phyloP scores from a whole-genome alignment of 164 flowering plant species.

The Vitis vinifera region DNA sequence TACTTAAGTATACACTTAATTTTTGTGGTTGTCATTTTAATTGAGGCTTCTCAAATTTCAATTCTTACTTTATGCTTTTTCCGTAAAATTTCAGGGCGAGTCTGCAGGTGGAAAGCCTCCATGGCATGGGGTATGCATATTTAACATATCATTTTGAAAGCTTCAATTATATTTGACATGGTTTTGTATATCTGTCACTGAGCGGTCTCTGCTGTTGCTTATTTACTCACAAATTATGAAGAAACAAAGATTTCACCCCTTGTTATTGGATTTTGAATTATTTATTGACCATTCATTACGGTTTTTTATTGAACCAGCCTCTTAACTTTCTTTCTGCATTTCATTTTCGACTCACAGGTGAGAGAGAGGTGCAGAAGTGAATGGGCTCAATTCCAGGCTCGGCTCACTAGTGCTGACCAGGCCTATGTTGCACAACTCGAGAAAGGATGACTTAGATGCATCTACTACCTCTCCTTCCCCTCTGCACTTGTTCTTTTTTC shows the following conservation, averaged over 20 bases:
- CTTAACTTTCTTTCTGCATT: neutral
- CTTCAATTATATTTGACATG: neutral
- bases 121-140: constrained; percentile 85
- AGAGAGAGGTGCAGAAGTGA: constrained; percentile 81
- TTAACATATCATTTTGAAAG: neutral
- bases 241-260: neutral
- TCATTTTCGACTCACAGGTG: constrained; percentile 43
- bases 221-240: neutral
- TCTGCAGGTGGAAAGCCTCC: constrained; percentile 76
- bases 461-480: neutral
- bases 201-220: neutral
- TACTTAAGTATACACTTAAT: neutral
- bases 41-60: neutral
- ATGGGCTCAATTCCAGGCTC: constrained; percentile 75
- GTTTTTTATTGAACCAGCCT: neutral
- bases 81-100: constrained; percentile 57
- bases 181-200: neutral
- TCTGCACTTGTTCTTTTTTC: constrained; percentile 10
- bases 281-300: neutral
- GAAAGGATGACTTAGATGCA: constrained; percentile 15
- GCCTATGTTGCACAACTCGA: constrained; percentile 47
- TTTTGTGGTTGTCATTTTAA: neutral
- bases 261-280: neutral
- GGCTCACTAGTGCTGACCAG: constrained; percentile 67
- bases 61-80: neutral